Conservation (phyloP, 179 eudicot genomes). For the Spergularia azorica region DNA sequence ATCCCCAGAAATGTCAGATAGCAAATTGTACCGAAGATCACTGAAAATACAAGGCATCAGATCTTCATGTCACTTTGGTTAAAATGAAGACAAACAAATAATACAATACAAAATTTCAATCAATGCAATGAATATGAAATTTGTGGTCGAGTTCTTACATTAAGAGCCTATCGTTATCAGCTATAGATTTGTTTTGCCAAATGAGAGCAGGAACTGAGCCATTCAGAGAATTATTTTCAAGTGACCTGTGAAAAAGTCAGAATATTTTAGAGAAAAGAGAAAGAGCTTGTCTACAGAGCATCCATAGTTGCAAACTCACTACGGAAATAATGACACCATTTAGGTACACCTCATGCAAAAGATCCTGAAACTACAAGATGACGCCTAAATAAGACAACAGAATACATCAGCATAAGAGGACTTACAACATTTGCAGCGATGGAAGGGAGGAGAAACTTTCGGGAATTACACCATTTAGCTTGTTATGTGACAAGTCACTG, state of each 20-base stretch:
- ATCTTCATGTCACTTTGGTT: constrained; percentile 5
- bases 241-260: constrained; percentile 46
- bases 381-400: constrained; percentile 12
- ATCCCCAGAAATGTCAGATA: constrained; percentile 52
- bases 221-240: constrained; percentile 52
- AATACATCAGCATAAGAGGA: constrained; percentile 3
- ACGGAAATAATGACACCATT: neutral
- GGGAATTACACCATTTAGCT: constrained; percentile 68
- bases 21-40: constrained; percentile 65
- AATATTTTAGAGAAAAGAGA: neutral
- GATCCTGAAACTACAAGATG: constrained; percentile 29
- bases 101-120: neutral
- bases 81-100: neutral
- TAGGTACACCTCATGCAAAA: neutral
- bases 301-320: neutral
- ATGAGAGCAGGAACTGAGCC: constrained; percentile 64
- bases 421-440: constrained; percentile 71
- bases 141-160: constrained; percentile 44
- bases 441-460: constrained; percentile 60
- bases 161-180: constrained; percentile 42
- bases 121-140: constrained; percentile 1
- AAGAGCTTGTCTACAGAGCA: constrained; percentile 2
- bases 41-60: constrained; percentile 44
- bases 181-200: constrained; percentile 56
- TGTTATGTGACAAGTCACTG: constrained; percentile 67